Conservation (phyloP, 352 stramenopile species). For the Aphanomyces invadans region DNA sequence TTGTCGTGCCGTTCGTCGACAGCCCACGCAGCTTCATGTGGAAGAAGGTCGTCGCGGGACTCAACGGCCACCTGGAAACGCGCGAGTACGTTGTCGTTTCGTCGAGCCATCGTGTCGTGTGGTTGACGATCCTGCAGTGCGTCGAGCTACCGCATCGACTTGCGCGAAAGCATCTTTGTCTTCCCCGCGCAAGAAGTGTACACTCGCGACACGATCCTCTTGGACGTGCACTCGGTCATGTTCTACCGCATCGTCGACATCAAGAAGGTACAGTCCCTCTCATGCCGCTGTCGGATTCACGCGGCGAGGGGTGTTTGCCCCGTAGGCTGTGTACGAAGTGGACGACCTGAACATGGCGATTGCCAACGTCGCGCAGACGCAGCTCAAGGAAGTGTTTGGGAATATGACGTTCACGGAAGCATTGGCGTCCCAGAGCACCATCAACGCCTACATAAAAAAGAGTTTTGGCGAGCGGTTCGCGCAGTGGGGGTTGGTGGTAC, state of each 20-base stretch:
- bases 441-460: conserved; percentile 33
- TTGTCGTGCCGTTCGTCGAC: conserved; percentile 31
- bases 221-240: conserved; percentile 32
- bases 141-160: conserved; percentile 29
- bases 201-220: conserved; percentile 30
- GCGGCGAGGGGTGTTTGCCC: background rate
- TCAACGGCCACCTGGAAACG: conserved; percentile 21
- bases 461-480: conserved; percentile 30
- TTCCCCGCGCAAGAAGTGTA: conserved; percentile 34
- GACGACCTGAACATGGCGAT: conserved; percentile 33
- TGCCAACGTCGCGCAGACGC: conserved; percentile 32
- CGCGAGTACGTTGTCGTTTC: conserved; percentile 4
- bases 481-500: conserved; percentile 29
- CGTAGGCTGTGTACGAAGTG: conserved; percentile 32
- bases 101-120: background rate
- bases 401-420: conserved; percentile 34
- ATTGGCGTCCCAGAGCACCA: conserved; percentile 30
- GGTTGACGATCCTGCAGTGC: background rate
- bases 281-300: background rate
- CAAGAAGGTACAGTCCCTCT: conserved; percentile 25
- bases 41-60: conserved; percentile 20
- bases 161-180: conserved; percentile 32
- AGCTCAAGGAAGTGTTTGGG: conserved; percentile 37
- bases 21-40: conserved; percentile 28
- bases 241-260: conserved; percentile 35